Base-by-base conservation (phyloP, 768 basidiomycete genomes). In the Kwoniella newhampshirensis region DNA sequence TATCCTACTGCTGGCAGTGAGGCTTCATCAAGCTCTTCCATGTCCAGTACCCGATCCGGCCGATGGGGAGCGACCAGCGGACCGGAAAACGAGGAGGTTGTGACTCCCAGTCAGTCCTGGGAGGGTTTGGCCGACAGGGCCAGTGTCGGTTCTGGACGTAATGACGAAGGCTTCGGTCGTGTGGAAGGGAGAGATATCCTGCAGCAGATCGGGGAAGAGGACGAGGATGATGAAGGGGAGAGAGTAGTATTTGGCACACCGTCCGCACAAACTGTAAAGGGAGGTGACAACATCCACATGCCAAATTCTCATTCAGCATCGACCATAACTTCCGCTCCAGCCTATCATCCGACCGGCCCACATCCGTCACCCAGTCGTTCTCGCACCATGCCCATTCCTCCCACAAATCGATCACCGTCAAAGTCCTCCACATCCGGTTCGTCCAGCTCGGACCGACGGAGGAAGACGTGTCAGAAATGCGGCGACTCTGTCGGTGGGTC, bases 381-480 rank as follows among this genome's bases (percentile, higher is more conserved):
- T 26, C 23, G 41, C 49, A 6, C 21, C 26, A 47, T 17, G 28
- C 8, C 18, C 26, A 28, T 42, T 17, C 20, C 37, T 18, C 27
- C 48, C 21, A 6, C 3, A 21, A 17, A 42, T 36, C 46, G n/a
- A 25, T 20, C 56, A 15, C 50, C 56, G 28, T 54, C 52, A 5
- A 45, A 40, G 21, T 28, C 43, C 40, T 37, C 39, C 26, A 45
- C 57, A 6, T 47, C 59, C 4, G 30, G 46, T 18, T 41, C 30
- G 6, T 13, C 35, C 1, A 26, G 28, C 27, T 35, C 36, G 18
- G 18, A 20, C 26, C 60, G 68, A 15, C 52, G 68, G 17, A 60
- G 44, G 45, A 75, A 75, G 67, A 58, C 50, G 9, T 96, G 92
- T 70, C 77, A 85, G 47, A 82, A 84, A 62, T 96, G 92, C 76